These are phyloP conservation scores for Populus pruinosa DNA, from an alignment of 345 rosid species.

Conservation along the genomic window DNA sequence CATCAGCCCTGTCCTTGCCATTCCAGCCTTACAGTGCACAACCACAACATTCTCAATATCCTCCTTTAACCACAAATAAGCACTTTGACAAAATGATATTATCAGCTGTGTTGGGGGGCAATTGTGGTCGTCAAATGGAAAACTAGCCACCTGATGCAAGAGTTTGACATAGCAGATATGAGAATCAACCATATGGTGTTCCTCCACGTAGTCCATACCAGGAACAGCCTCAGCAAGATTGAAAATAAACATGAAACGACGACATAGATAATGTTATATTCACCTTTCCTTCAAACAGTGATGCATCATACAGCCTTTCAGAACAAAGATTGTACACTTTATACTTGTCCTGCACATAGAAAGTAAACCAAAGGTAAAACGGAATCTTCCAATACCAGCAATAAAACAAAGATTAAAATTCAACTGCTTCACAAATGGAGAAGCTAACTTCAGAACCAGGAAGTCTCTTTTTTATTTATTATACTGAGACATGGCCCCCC, in stretches of 20 bases:
- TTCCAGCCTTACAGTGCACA: constrained; percentile 92
- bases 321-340: constrained; percentile 89
- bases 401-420: not conserved
- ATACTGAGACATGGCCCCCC: not conserved
- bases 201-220: not conserved
- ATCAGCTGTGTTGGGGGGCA: constrained; percentile 83
- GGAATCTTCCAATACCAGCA: not conserved
- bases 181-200: constrained; percentile 6
- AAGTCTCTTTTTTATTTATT: not conserved
- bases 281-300: constrained; percentile 88
- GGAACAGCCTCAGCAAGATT: not conserved
- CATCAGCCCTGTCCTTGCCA: constrained; percentile 94
- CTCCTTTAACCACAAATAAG: constrained; percentile 83
- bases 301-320: constrained; percentile 88
- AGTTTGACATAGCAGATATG: not conserved
- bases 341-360: constrained; percentile 62
- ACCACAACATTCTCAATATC: constrained; percentile 91
- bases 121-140: constrained; percentile 88
- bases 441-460: not conserved
- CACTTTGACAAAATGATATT: constrained; percentile 76
- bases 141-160: constrained; percentile 71
- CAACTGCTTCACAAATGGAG: not conserved
- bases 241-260: not conserved
- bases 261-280: not conserved
- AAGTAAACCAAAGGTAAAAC: constrained; percentile 9